Evolutionary conservation across 139 green algal species (phyloP).

Genomic region (Coccomyxa sp.): DNA sequence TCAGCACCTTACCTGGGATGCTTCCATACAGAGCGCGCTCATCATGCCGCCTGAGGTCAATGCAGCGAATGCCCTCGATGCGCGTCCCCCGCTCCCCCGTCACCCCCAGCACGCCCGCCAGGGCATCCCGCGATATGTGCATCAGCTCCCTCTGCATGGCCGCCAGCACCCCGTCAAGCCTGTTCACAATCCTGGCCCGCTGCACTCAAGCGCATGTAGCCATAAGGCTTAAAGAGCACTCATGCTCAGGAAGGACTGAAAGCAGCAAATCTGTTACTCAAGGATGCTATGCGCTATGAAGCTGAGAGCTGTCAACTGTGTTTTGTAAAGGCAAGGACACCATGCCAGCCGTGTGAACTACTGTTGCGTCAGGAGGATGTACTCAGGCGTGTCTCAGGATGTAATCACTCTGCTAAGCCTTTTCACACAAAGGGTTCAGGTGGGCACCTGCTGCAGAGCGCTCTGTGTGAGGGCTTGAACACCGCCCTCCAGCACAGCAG

Average conservation of each 20-base stretch:
- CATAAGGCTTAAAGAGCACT: too few relatives aligned
- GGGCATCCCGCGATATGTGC: conserved; percentile 39
- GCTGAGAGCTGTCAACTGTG: not conserved
- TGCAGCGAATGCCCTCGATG: conserved; percentile 8
- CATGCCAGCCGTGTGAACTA: not conserved
- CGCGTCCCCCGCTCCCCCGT: not conserved
- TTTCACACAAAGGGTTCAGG: not conserved
- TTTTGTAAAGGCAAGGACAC: not conserved
- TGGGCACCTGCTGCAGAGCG: not conserved
- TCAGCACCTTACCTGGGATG: conserved; percentile 48
- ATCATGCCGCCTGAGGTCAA: conserved; percentile 73
- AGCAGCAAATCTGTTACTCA: too few relatives aligned
- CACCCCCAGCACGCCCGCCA: conserved; percentile 26
- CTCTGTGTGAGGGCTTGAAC: conserved; percentile 8
- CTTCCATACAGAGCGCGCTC: conserved; percentile 70
- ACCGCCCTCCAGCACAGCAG: conserved; percentile 25
- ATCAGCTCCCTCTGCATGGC: conserved; percentile 30
- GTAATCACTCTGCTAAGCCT: not conserved
- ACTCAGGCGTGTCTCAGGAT: not conserved
- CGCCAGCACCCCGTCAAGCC: too few relatives aligned
- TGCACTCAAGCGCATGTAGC: too few relatives aligned
- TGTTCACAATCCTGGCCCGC: too few relatives aligned
- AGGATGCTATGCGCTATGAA: not conserved
- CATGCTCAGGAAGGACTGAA: too few relatives aligned
- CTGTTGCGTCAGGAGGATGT: not conserved